These are phyloP conservation scores for Talaromyces trachyspermus DNA, from an alignment of 495 filamentous ascomycete species.

Conservation along the genomic window DNA sequence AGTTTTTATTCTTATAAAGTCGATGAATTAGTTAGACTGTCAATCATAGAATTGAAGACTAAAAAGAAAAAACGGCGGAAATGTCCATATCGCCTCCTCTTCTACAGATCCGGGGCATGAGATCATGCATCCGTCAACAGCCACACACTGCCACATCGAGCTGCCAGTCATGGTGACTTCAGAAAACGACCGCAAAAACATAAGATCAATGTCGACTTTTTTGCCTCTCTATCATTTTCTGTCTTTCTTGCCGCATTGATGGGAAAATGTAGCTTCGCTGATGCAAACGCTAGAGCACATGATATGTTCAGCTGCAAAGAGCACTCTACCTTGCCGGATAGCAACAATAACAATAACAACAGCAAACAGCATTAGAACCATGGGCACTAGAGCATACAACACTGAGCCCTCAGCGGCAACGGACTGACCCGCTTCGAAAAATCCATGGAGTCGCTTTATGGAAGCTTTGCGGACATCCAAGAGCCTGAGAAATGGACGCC, in stretches of 20 bases:
- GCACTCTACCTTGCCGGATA: background rate
- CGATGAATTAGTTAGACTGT: no score
- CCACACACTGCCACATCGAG: slow-evolving; percentile 7
- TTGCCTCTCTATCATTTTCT: no score
- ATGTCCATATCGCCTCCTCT: slow-evolving; percentile 3
- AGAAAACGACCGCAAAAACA: background rate
- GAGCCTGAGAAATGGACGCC: slow-evolving; percentile 32
- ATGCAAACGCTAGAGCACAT: background rate
- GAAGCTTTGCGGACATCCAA: slow-evolving; percentile 23
- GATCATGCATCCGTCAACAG: slow-evolving; percentile 18
- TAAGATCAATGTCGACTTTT: no score
- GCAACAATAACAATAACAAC: no score
- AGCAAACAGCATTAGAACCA: no score
- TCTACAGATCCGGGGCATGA: slow-evolving; percentile 13
- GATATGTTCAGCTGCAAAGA: background rate
- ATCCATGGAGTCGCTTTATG: slow-evolving; percentile 36
- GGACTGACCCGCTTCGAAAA: slow-evolving; percentile 27
- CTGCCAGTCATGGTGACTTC: slow-evolving; percentile 15
- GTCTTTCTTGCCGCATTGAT: no score
- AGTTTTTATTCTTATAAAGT: no score
- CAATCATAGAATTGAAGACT: no score
- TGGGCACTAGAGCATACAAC: background rate
- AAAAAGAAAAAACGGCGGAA: no score
- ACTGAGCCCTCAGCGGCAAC: background rate
- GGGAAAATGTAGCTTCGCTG: no score